These are phyloP conservation scores for Neurospora sp. DNA, from an alignment of 495 filamentous ascomycete genomes.

Conservation along the genomic window DNA sequence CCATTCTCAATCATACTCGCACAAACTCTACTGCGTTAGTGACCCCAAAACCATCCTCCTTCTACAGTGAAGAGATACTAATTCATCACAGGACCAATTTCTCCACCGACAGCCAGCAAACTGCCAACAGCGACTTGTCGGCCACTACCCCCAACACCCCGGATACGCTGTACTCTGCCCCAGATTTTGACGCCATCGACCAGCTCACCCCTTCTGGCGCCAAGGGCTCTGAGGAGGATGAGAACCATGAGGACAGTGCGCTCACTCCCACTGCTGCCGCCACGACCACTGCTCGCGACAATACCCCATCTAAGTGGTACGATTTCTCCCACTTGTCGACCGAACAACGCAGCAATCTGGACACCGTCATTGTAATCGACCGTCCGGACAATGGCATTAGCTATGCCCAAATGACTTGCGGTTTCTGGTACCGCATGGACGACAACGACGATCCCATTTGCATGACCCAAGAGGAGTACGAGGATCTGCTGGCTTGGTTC, in stretches of 20 bases:
- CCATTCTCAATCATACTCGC: neutral
- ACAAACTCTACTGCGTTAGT: neutral
- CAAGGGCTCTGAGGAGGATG: too few species aligned
- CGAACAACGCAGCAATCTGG: neutral
- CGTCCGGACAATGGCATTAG: accelerated
- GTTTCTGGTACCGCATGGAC: neutral
- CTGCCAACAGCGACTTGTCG: neutral
- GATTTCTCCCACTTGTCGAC: neutral
- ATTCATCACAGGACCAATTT: neutral
- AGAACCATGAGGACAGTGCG: too few species aligned
- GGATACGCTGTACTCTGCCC: too few species aligned
- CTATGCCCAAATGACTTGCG: neutral
- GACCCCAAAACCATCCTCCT: neutral
- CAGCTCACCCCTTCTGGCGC: too few species aligned
- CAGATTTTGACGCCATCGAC: too few species aligned
- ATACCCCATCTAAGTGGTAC: neutral
- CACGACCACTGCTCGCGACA: too few species aligned
- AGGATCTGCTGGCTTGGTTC: neutral
- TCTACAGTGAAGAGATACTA: neutral
- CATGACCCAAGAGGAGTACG: too few species aligned
- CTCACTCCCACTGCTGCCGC: too few species aligned
- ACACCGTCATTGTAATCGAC: neutral
- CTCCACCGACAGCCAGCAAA: neutral
- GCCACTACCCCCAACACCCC: too few species aligned
- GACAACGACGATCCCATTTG: too few species aligned